Percentiles rank a stretch among this genome's conserved stretches.
phyloP scores from a whole-genome alignment of 176 grass and related monocot genomes.

The Zea mays region DNA sequence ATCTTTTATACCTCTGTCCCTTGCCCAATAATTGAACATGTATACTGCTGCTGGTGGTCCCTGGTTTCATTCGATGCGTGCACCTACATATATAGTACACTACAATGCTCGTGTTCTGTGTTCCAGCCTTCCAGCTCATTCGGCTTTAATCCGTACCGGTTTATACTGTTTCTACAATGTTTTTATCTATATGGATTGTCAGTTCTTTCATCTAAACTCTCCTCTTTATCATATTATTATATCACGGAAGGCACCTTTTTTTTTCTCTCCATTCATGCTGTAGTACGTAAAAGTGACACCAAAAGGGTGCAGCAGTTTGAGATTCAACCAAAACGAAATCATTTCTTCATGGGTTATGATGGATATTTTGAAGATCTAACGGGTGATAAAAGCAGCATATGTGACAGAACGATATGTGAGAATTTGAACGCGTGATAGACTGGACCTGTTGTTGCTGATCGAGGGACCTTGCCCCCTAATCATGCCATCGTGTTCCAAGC shows the following conservation, averaged over 20 bases:
- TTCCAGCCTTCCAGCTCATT: too few species aligned
- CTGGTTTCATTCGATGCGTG: constrained; percentile 7
- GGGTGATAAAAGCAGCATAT: constrained; percentile 11
- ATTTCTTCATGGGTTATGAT: constrained; percentile 45
- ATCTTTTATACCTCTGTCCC: constrained; percentile 7
- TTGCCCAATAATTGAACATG: constrained; percentile 40
- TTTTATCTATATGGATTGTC: neutral
- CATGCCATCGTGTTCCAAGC: neutral
- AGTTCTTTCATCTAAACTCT: constrained; percentile 16
- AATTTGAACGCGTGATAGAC: neutral
- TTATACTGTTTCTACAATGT: too few species aligned
- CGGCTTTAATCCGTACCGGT: too few species aligned
- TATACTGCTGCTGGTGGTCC: constrained; percentile 45
- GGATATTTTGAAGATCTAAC: constrained; percentile 23
- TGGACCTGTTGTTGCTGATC: constrained; percentile 16
- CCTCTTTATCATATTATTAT: neutral
- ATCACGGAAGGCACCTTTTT: constrained; percentile 17
- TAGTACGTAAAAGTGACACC: constrained; percentile 22
- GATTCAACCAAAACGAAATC: neutral
- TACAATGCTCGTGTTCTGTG: neutral
- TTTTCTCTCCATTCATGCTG: constrained; percentile 1
- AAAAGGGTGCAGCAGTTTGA: neutral
- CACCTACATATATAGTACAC: neutral
- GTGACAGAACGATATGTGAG: neutral
- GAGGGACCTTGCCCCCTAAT: constrained; percentile 39